These are phyloP conservation scores for Gliomastix tumulicola DNA, from an alignment of 2,329 filamentous ascomycete species.

Conservation along the genomic window DNA sequence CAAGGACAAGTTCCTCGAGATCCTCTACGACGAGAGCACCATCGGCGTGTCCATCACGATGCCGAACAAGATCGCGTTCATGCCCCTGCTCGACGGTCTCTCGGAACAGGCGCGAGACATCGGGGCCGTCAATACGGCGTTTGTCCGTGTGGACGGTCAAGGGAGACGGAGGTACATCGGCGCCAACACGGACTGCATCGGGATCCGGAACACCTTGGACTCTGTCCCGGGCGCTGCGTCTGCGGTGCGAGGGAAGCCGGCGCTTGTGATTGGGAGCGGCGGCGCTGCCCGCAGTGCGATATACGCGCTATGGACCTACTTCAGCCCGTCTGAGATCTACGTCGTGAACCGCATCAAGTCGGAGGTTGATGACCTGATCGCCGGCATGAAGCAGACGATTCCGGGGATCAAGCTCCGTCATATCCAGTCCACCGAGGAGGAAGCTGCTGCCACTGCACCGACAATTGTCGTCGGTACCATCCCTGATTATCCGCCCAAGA, in stretches of 20 bases:
- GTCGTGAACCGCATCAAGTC: constrained; percentile 2
- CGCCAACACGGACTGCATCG: constrained; percentile 3
- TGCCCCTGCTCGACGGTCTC: constrained; percentile 1
- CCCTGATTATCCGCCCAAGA: constrained; percentile 8
- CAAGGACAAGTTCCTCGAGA: too few relatives aligned
- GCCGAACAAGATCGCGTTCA: constrained; percentile 4
- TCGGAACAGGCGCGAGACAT: constrained; percentile 1
- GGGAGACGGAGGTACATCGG: constrained; percentile 2
- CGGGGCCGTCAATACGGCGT: constrained; percentile 4
- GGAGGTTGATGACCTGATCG: constrained; percentile 2
- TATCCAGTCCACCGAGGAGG: constrained; percentile 4
- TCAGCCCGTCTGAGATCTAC: constrained; percentile 1
- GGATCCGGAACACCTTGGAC: neutral
- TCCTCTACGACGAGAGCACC: too few relatives aligned
- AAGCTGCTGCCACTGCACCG: constrained; percentile 3
- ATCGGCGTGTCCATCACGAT: constrained; percentile 3
- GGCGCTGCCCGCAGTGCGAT: constrained; percentile 1
- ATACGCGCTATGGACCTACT: constrained; percentile 1
- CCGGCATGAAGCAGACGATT: neutral
- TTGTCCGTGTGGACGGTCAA: neutral
- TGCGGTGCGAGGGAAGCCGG: constrained; percentile 1
- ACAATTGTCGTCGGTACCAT: constrained; percentile 7
- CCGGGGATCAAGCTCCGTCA: constrained; percentile 1
- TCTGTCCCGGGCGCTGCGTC: neutral
- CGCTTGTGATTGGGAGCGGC: constrained; percentile 2